Evolutionary conservation across 345 rosid species (phyloP).

Genomic region (Gossypium longicalyx): DNA sequence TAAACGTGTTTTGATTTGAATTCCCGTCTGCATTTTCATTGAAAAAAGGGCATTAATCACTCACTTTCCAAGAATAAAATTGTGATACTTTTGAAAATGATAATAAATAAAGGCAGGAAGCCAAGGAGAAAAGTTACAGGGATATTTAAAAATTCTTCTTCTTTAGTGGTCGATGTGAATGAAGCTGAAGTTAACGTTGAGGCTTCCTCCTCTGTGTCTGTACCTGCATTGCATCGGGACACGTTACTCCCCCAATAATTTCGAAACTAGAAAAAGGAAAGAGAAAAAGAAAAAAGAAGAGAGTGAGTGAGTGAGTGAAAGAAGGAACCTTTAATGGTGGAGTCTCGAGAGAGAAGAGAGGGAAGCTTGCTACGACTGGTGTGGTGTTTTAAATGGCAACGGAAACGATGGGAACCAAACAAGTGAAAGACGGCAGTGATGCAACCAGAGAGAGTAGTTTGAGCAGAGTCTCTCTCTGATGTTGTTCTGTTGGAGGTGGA

Average conservation of each 20-base stretch:
- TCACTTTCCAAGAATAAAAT: constrained; percentile 16
- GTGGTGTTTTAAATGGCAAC: background rate
- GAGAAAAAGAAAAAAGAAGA: background rate
- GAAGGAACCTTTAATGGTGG: constrained; percentile 40
- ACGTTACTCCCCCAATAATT: background rate
- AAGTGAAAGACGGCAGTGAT: background rate
- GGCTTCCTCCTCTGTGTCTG: constrained; percentile 33
- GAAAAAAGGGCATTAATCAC: background rate
- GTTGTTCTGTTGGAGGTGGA: background rate
- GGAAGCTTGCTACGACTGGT: constrained; percentile 20
- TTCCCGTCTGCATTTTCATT: constrained; percentile 50
- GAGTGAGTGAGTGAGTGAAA: background rate
- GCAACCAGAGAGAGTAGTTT: background rate
- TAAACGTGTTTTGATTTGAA: constrained; percentile 60
- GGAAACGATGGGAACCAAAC: background rate
- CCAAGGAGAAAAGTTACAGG: constrained; percentile 47
- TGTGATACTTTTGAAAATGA: constrained; percentile 11
- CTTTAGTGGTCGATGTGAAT: constrained; percentile 31
- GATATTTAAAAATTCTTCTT: constrained; percentile 40
- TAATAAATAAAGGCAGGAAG: constrained; percentile 12
- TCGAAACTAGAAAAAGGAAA: background rate
- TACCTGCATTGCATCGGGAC: constrained; percentile 8
- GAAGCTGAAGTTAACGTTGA: constrained; percentile 18
- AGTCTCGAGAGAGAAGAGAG: constrained; percentile 20
- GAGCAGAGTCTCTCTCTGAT: background rate